Evolutionary conservation across 345 rosid species (phyloP).

Genomic region (Raphanus sativus): DNA sequence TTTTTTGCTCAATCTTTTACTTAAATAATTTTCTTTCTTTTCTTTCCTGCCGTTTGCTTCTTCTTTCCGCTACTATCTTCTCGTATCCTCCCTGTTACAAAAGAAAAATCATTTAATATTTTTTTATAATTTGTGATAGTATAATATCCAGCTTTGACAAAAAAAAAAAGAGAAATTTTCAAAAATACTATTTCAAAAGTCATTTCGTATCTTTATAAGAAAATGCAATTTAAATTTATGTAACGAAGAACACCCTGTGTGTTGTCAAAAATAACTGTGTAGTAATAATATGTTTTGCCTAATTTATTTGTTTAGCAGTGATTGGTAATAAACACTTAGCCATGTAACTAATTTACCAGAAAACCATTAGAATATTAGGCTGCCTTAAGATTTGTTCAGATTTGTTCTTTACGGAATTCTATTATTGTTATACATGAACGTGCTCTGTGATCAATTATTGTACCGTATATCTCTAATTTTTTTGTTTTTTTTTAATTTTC

Average conservation of each 20-base stretch:
- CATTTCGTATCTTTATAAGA: background rate
- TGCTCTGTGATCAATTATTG: constrained; percentile 18
- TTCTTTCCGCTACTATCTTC: constrained; percentile 38
- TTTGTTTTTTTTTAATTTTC: background rate
- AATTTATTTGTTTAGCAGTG: background rate
- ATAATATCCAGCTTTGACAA: no score
- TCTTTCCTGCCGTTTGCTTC: constrained; percentile 61
- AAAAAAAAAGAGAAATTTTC: no score
- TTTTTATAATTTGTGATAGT: no score
- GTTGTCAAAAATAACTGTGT: no score
- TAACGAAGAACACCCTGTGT: background rate
- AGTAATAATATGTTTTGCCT: background rate
- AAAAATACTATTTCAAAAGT: no score
- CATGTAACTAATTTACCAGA: background rate
- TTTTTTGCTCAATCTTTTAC: background rate
- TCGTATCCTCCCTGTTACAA: no score
- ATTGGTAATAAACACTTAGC: background rate
- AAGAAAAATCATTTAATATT: no score
- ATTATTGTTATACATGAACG: constrained; percentile 23
- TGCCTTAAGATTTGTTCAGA: constrained; percentile 18
- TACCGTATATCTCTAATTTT: background rate
- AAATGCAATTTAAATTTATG: background rate
- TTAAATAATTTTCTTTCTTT: background rate
- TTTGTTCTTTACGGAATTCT: constrained; percentile 1
- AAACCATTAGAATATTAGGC: background rate